Percentiles rank a stretch among this genome's conserved stretches.
Conservation (phyloP, 257 asterid genomes). For the Echites panduratus region DNA sequence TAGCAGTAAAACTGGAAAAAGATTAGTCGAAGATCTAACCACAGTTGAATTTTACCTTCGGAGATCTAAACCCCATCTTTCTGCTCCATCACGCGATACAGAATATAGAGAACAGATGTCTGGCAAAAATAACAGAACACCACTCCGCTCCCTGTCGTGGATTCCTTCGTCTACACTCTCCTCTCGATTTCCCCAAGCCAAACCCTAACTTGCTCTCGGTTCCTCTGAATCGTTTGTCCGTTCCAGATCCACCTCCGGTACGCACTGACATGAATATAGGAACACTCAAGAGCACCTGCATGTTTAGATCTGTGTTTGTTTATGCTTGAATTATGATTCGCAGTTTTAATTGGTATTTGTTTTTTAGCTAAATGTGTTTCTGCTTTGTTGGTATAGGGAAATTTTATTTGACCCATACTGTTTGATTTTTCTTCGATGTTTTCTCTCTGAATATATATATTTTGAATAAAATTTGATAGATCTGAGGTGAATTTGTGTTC, state of each 20-base stretch:
- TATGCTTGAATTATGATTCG: not conserved
- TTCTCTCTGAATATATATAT: not conserved
- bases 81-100: constrained; percentile 10
- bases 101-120: not conserved
- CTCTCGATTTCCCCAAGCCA: not conserved
- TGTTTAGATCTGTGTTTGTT: constrained; percentile 2
- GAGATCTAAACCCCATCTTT: not conserved
- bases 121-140: not conserved
- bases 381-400: not conserved
- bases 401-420: not conserved
- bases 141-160: not conserved
- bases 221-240: not conserved
- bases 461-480: constrained; percentile 9
- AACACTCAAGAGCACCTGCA: not conserved
- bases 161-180: not conserved
- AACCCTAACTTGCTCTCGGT: constrained; percentile 15
- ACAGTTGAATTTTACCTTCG: not conserved
- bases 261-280: not conserved
- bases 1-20: too few species aligned
- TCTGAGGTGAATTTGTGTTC: constrained; percentile 1
- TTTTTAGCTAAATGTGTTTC: not conserved
- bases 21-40: not conserved
- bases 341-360: not conserved
- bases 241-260: constrained; percentile 21
- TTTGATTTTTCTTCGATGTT: not conserved